Conservation (phyloP, 208 protist genomes). For the Angomonas desouzai region DNA sequence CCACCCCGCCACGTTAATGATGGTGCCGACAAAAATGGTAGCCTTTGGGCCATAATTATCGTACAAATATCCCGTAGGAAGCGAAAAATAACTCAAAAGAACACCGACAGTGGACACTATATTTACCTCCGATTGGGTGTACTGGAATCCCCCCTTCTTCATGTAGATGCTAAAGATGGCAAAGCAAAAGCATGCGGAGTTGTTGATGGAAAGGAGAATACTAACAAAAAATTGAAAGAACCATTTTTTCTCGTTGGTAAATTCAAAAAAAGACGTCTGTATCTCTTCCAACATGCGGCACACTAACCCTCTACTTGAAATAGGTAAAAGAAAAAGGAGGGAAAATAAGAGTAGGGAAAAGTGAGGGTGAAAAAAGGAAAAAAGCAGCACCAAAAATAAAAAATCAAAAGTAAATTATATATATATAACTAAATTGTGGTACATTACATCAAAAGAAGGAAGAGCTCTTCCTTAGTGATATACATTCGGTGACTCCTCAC, state of each 20-base stretch:
- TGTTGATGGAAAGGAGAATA: conserved; percentile 75
- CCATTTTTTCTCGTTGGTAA: conserved; percentile 51
- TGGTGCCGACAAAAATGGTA: conserved; percentile 50
- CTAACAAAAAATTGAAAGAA: conserved; percentile 78
- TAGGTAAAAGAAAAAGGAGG: conserved; percentile 10
- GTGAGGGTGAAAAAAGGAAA: conserved; percentile 9
- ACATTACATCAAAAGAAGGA: conserved; percentile 1
- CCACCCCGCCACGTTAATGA: conserved; percentile 68
- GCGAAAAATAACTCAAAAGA: conserved; percentile 77
- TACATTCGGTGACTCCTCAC: neutral
- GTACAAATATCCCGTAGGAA: conserved; percentile 76
- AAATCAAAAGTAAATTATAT: conserved; percentile 15
- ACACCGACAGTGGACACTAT: conserved; percentile 66
- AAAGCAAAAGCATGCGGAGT: conserved; percentile 79
- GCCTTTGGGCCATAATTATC: conserved; percentile 47
- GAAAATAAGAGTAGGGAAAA: neutral
- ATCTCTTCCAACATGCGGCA: neutral
- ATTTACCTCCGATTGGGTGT: conserved; percentile 60
- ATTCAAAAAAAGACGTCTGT: conserved; percentile 2
- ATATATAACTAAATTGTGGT: neutral
- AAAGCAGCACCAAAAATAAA: neutral
- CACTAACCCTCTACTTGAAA: neutral
- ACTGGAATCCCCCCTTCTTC: conserved; percentile 43
- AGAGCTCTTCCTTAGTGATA: neutral
- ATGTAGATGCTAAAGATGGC: conserved; percentile 72